Evolutionary conservation across 352 stramenopile species (phyloP), one percentile per base, ranked within the genome.

Genomic region (Phytophthora citricola): DNA sequence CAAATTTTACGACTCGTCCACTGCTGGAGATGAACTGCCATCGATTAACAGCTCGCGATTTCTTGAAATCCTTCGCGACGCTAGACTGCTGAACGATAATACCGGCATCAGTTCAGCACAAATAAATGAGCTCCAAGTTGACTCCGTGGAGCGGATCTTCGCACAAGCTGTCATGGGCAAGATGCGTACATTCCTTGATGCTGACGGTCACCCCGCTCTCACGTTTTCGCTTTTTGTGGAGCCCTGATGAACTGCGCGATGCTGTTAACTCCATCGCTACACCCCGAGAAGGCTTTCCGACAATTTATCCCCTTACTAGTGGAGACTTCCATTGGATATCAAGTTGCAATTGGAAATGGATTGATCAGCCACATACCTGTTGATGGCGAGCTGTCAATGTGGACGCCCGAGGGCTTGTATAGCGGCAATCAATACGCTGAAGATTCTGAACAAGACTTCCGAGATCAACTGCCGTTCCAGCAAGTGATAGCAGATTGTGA

Each of bases 1-100:
- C 59, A 59, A 67, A 11, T 87, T 91, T 51, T 91, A 89, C 61
- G 77, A 89, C 44, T 89, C 81, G 2, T 89, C 81, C 7, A 59
- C 58, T 29, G n/a, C 57, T 11, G 77, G 72, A 7, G 81, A 89
- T 58, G 24, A 54, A 24, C 46, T 89, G 12, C 77, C 81, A 4
- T 81, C 81, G 2, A 81, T 91, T 53, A 77, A 81, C 53, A 78
- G 63, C 14, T 15, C 51, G 1, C 79, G 79, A 3, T 66, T 91
- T 10, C 17, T 83, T 0, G 65, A 86, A 26, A 49, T 91, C 7
- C 57, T 89, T 20, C 71, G 75, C 2, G 81, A 88, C 41, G 73
- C 61, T 5, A 27, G 63, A 2, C 51, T 88, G 2, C 36, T 85
- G 0, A 57, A 29, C 15, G 34, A 62, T 26, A 43, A 26, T 26